Evolutionary conservation across 148 eudicot genomes (phyloP), one percentile per base, ranked within the genome.

Genomic region (Vaccinium macrocarpon): DNA sequence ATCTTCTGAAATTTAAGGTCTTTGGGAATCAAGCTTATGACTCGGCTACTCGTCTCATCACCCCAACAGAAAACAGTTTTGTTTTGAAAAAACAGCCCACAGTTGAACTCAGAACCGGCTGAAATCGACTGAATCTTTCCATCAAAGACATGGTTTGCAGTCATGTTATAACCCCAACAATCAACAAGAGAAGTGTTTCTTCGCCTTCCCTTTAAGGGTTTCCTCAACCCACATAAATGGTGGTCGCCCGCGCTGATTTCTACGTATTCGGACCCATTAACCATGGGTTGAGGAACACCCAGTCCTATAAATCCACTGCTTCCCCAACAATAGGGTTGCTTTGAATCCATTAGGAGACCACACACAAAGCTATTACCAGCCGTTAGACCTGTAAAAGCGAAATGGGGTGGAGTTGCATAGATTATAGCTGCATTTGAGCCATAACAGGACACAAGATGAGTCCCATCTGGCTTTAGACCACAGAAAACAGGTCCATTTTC

Each of bases 111-210:
- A 38, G 97, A 89, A 81, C 99, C 99, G 53, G 96, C 94, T 10
- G 99, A 89, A 52, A 97, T 93, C 0, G 96, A 92, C 78, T 89
- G 89, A 64, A 94, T 86, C 84, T 88, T 93, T 56, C 96, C 98
- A 78, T 92, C 91, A 76, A 95, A 93, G 29, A 78, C 88, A 86
- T 89, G 59, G 82, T 86, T 93, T 16, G 86, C 80, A 16, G 98
- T 97, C 97, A 97, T 97, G 86, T 97, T 97, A 87, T 93, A 97
- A 5, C 99, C 99, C 99, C 99, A 97, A 82, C 99, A 97, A 85
- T 97, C 99, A 50, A 97, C 93, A 23, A 95, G 83, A 1, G 97
- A 92, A 38, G 85, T 82, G 80, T 93, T 88, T 84, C 98, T 89
- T 38, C 77, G 87, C 52, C 56, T 87, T 18, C 95, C 95, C 48